phyloP scores from a whole-genome alignment of 768 basidiomycete species.

The Russula earlei region DNA sequence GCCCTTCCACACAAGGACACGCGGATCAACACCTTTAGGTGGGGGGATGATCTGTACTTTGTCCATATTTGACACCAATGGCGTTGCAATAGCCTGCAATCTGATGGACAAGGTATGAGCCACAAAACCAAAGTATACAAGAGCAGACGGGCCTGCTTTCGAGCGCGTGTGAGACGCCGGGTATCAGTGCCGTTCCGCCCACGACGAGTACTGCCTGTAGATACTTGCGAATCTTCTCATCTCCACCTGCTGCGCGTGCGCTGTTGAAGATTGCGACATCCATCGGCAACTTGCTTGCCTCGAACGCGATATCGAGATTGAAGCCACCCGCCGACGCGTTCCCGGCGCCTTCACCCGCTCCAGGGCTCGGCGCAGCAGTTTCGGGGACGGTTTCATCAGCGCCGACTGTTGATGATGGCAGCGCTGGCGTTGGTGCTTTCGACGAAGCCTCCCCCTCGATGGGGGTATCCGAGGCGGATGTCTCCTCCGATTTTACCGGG shows the following conservation, averaged over 20 bases:
- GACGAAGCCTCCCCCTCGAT: slow-evolving; percentile 12
- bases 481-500: slow-evolving; percentile 16
- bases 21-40: slow-evolving; percentile 85
- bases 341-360: not conserved
- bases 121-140: too few relatives aligned
- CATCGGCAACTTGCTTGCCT: slow-evolving; percentile 83
- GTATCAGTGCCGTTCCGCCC: slow-evolving; percentile 72
- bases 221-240: slow-evolving; percentile 85
- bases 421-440: slow-evolving; percentile 19
- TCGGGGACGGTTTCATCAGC: slow-evolving; percentile 7
- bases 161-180: slow-evolving; percentile 77
- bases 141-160: slow-evolving; percentile 61
- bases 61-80: slow-evolving; percentile 74
- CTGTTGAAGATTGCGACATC: slow-evolving; percentile 93
- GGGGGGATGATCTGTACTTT: slow-evolving; percentile 90
- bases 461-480: slow-evolving; percentile 18
- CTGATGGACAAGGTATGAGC: slow-evolving; percentile 28
- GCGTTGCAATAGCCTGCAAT: slow-evolving; percentile 75
- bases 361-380: slow-evolving; percentile 4
- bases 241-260: slow-evolving; percentile 75
- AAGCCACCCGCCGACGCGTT: slow-evolving; percentile 26
- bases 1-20: slow-evolving; percentile 91
- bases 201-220: slow-evolving; percentile 81
- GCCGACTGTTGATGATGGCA: slow-evolving; percentile 16
- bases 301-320: slow-evolving; percentile 69